phyloP scores from a whole-genome alignment of 495 filamentous ascomycete genomes.

The Xylaria grammica region DNA sequence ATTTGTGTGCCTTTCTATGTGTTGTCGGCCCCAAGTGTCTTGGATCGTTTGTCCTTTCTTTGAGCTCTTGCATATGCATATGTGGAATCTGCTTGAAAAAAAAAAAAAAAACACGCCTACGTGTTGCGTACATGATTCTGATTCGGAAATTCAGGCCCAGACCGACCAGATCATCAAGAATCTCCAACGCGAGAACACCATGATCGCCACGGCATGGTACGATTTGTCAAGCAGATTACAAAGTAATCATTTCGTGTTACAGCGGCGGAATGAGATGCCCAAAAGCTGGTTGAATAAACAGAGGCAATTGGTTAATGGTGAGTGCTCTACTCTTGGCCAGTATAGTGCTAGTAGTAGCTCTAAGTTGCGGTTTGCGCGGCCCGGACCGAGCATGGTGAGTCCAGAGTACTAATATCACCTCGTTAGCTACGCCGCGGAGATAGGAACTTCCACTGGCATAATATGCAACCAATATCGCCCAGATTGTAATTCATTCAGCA shows the following conservation, averaged over 20 bases:
- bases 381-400: neutral
- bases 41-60: constrained; percentile 7
- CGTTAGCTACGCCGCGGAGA: constrained; percentile 52
- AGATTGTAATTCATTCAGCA: neutral
- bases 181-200: constrained; percentile 77
- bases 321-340: constrained; percentile 15
- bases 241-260: constrained; percentile 83
- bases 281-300: constrained; percentile 93
- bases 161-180: constrained; percentile 69
- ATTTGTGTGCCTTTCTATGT: constrained; percentile 16
- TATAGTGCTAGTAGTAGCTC: neutral
- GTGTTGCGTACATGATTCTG: constrained; percentile 13
- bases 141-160: constrained; percentile 50
- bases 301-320: constrained; percentile 70
- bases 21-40: constrained; percentile 11
- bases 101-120: no score
- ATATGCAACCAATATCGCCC: neutral
- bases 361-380: neutral
- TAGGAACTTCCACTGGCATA: constrained; percentile 41
- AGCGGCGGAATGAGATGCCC: constrained; percentile 74
- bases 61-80: neutral
- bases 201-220: constrained; percentile 92
- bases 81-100: neutral
- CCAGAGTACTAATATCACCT: constrained; percentile 5
- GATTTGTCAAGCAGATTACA: constrained; percentile 83